phyloP scores from a whole-genome alignment of 257 asterid genomes.

The Ehretia macrophylla region DNA sequence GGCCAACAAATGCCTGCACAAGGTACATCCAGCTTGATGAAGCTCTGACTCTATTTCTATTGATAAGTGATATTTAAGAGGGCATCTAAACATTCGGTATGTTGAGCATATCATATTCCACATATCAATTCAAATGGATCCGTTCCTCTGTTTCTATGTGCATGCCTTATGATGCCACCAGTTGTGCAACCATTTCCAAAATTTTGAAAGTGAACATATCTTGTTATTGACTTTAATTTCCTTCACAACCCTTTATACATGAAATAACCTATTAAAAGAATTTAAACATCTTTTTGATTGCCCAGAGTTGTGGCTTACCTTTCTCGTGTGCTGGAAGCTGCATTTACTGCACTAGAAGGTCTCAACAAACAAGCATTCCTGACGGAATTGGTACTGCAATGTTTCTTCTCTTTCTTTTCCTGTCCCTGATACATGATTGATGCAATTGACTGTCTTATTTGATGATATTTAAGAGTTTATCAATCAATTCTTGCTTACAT shows the following conservation, averaged over 20 bases:
- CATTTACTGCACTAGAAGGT: slow-evolving; percentile 97
- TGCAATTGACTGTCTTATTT: too few species aligned
- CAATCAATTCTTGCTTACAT: too few species aligned
- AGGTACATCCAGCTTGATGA: slow-evolving; percentile 36
- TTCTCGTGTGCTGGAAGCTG: slow-evolving; percentile 93
- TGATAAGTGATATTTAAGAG: too few species aligned
- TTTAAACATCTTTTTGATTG: slow-evolving; percentile 15
- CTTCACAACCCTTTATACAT: not conserved
- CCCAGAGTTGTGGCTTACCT: slow-evolving; percentile 92
- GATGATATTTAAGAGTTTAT: too few species aligned
- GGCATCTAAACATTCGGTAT: not conserved
- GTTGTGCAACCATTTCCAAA: not conserved
- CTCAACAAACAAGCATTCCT: slow-evolving; percentile 95
- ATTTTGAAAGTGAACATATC: too few species aligned
- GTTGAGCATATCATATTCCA: not conserved
- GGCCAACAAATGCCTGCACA: slow-evolving; percentile 92
- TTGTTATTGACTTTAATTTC: too few species aligned
- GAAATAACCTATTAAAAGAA: not conserved
- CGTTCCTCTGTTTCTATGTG: too few species aligned
- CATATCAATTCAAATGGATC: not conserved
- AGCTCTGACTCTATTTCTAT: too few species aligned
- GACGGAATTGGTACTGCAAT: slow-evolving; percentile 64
- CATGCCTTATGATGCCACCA: too few species aligned
- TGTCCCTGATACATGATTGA: not conserved
- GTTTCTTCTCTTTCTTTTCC: too few species aligned